A percentile compares a stretch with the other conserved stretches of the same genome.
Evolutionary conservation across 495 filamentous ascomycete species (phyloP).

Genomic region (Mytilinidion resinicola): DNA sequence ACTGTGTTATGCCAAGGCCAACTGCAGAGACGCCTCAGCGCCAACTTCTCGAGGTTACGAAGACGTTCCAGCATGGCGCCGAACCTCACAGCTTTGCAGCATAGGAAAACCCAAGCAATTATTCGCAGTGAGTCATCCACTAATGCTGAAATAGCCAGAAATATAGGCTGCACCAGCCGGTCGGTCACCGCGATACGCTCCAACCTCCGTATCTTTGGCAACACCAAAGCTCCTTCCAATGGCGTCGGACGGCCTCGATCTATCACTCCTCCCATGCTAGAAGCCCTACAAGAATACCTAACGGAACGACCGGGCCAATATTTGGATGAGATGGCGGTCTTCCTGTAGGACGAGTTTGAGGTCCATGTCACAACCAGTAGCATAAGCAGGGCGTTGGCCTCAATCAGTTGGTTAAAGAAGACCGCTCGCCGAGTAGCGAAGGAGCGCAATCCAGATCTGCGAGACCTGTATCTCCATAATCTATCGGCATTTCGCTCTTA

Average conservation of each 20-base stretch:
- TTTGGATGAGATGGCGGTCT: conserved; percentile 36
- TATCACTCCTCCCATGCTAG: conserved; percentile 6
- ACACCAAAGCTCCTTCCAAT: conserved; percentile 24
- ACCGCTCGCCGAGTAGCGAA: conserved; percentile 30
- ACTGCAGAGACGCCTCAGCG: too few species aligned
- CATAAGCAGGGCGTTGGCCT: conserved; percentile 29
- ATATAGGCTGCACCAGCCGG: conserved; percentile 25
- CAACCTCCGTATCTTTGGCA: conserved; percentile 34
- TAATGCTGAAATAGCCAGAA: conserved; percentile 27
- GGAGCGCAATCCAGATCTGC: conserved; percentile 35
- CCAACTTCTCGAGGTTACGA: too few species aligned
- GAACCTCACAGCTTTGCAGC: too few species aligned
- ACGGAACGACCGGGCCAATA: conserved; percentile 33
- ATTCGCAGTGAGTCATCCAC: conserved; percentile 25
- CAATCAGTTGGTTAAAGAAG: conserved; percentile 33
- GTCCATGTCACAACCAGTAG: conserved; percentile 23
- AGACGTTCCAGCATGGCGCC: too few species aligned
- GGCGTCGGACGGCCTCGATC: conserved; percentile 3
- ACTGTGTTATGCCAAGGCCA: too few species aligned
- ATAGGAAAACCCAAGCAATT: too few species aligned
- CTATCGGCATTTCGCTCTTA: conserved; percentile 17
- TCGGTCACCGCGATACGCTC: conserved; percentile 29
- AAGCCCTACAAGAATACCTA: conserved; percentile 31
- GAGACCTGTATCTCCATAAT: conserved; percentile 34
- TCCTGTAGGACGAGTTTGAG: conserved; percentile 34